A percentile compares a stretch with the other conserved stretches of the same genome.
phyloP scores from a whole-genome alignment of 176 grass and related monocot genomes.

The Triticum timopheevii region DNA sequence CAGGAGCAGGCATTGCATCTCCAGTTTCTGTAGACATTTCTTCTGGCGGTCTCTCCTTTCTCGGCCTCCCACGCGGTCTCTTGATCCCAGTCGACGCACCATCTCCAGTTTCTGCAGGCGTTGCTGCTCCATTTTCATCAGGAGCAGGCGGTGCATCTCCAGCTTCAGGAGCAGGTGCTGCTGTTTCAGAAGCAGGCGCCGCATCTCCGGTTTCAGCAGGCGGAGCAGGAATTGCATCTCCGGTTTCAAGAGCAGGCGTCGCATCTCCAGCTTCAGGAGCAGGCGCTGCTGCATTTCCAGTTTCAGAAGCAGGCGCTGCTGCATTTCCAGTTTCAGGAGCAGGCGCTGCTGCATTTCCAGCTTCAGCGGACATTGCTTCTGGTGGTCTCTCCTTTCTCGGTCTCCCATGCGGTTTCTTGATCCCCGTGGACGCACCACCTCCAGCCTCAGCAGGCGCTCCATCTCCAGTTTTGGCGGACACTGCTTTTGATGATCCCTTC shows the following conservation, averaged over 20 bases:
- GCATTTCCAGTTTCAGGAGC: too few species aligned
- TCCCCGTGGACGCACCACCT: neutral
- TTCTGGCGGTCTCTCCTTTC: neutral
- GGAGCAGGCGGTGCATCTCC: neutral
- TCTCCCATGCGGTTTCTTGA: slow-evolving; percentile 26
- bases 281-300: neutral
- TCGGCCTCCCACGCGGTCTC: slow-evolving; percentile 30
- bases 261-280: neutral
- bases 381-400: slow-evolving; percentile 24
- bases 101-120: neutral
- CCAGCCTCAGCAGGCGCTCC: neutral
- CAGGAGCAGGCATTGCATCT: slow-evolving; percentile 10
- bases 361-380: neutral
- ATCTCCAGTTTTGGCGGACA: too few species aligned
- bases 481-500: neutral
- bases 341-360: neutral
- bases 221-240: neutral
- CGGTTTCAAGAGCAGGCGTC: too few species aligned
- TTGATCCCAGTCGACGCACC: neutral
- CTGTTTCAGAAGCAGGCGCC: too few species aligned
- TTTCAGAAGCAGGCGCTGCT: neutral
- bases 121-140: neutral
- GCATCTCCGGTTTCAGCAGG: too few species aligned
- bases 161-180: too few species aligned
- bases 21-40: neutral